phyloP scores from a whole-genome alignment of 176 grass and related monocot genomes.

The Sorghum bicolor region Sorghum_bicolor_NCBIv3 NC_012872.2:67087001-67087500 shows the following conservation, averaged over 20 bases:
- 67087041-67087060: slow-evolving; percentile 34
- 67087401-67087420: neutral
- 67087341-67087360: neutral
- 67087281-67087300: neutral
- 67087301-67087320: slow-evolving; percentile 33
- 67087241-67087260: neutral
- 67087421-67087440: neutral
- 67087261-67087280: neutral
- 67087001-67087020: neutral
- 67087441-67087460: slow-evolving; percentile 24
- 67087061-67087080: slow-evolving; percentile 46
- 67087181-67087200: slow-evolving; percentile 58
- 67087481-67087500: neutral
- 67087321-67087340: slow-evolving; percentile 15
- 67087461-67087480: neutral
- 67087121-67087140: slow-evolving; percentile 49
- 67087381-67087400: neutral
- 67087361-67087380: neutral
- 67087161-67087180: slow-evolving; percentile 34
- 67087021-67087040: neutral
- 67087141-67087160: slow-evolving; percentile 25
- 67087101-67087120: slow-evolving; percentile 47
- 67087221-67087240: neutral
- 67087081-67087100: slow-evolving; percentile 37
- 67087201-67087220: slow-evolving; percentile 54